Base-by-base conservation (phyloP, 139 green algal species). In the Dunaliella primolecta region DNA sequence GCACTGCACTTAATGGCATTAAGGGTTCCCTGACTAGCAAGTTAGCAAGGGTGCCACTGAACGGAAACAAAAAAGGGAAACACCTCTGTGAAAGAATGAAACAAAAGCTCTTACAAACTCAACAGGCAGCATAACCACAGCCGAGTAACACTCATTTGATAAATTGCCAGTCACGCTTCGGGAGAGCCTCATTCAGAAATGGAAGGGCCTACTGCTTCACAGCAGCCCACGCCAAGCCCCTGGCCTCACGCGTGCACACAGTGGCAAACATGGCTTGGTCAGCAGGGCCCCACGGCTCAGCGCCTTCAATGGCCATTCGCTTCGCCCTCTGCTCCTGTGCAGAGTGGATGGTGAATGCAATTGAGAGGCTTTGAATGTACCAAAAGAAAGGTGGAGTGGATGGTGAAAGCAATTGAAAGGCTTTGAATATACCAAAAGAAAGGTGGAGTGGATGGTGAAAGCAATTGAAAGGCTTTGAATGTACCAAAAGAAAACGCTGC, bases 321-420 rank as follows among this genome's bases (percentile, higher is more conserved):
- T 80, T 80, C 30, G 33, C 33, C 75, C 36, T 80, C 30, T 80
- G 75, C 75, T 80, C 75, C 75, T 80, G 75, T 30, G 33, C n/a
- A 36, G 7, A 21, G 75, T 38, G 30, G 2, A 32, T 30, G 11
- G 27, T 29, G 1, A 36, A 36, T 1, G n/a, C 36, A 23, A 31
- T 11, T 32, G 71, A 21, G 27, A 77, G 2, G 29, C 20, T 21
- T 7, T 32, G 20, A 32, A 31, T 21, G 27, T 35, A n/a, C 2
- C 15, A 77, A n/a, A 21, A 11, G 3, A 21, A 77, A 21, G 71
- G 2, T 35, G 21, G 27, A 2, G 29, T 31, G 15, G 25, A 77
- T 7, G 27, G 25, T 77, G 29, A n/a, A n/a, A 35, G 71, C 27
- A 77, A 32, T 2, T 35, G 71, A 77, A n/a, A 77, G n/a, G 71